Base-by-base conservation (phyloP, 2,329 filamentous ascomycete genomes). In the Herpotrichia juniperi region DNA sequence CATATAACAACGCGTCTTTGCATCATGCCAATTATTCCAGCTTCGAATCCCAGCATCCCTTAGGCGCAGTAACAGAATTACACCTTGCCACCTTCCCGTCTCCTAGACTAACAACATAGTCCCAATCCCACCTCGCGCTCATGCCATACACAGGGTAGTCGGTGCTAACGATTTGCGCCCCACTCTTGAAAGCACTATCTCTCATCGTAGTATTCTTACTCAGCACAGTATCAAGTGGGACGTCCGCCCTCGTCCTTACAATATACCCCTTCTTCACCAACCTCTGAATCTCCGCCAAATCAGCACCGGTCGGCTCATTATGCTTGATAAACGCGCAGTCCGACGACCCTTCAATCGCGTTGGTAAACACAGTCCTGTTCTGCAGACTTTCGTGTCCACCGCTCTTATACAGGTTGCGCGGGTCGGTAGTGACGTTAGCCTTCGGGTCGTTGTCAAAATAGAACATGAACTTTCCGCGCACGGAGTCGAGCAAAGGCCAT, bases 281-380 rank as follows among this genome's bases (percentile, higher is more conserved):
- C 7, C 72, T 62, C 52, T 75, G 74, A 46, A 81, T 80, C 42
- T 77, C 71, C 11, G 62, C 69, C 2, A 70, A 63, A 30, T 76
- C 68, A 3, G 65, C 61, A 5, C 59, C 62, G 14, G 60, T 62
- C 0, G 78, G 77, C 31, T 79, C 73, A 56, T 81, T 81, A 46
- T 77, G 68, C 67, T 81, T 82, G 58, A 81, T 78, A 56, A 82
- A 79, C 0, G 79, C 79, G 40, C 74, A 77, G 54, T 81, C 79
- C 0, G 74, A 49, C 1, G 74, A 61, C 17, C 79, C 79, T 31
- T 79, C 78, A 3, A 74, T 54, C 0, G 75, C 72, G 56, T 82
- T 81, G 8, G 79, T 81, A 61, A 81, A 82, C 12, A 82, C 65
- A 2, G 76, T 75, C 19, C 79, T 73, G 42, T 76, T 76, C 50